Base-by-base conservation (phyloP, 73 alveolate genomes). In the Durusdinium trenchii region DNA sequence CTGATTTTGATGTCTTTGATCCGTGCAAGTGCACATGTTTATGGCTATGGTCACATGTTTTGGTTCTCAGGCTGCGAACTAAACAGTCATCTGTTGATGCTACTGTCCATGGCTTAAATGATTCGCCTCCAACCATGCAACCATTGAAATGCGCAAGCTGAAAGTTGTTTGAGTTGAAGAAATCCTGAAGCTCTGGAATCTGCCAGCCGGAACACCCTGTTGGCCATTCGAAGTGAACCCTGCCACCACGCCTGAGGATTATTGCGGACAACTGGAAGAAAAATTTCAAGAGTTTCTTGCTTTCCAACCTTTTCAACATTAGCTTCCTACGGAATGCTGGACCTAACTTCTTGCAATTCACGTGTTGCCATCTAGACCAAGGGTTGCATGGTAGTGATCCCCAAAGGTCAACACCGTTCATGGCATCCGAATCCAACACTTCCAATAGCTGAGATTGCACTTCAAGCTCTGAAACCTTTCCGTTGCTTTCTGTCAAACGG, bases 181-280 rank as follows among this genome's bases (percentile, higher is more conserved):
- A 79, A 14, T 35, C 18, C 42, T 79, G 90, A 35, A 79, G 90
- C 90, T 79, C 90, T 42, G 45, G 61, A 32, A 79, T 20, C 35
- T 79, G 1, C 90, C 90, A 79, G 26, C 90, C 90, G 6, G 90
- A 79, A 35, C 90, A 79, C 7, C 43, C 28, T 40, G 45, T 50
- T 16, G 90, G 90, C 90, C 90, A 79, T 45, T 79, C 90, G 28
- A 79, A 45, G 45, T 79, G 90, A 20, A 79, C 62, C 38, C 90
- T 1, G 45, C 90, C 90, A 26, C 7, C 36, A 16, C 48, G 45
- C 38, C 90, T 6, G 38, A 79, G 64, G 38, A 79, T 50, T 1
- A 45, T 79, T 30, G 23, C 26, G 4, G 90, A 46, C 0, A 50
- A 42, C 62, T 20, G 43, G 38, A 79, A 0, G 42, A 47, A 79